Evolutionary conservation across 2,329 filamentous ascomycete genomes (phyloP).

Genomic region (Fusarium mundagurra): DNA sequence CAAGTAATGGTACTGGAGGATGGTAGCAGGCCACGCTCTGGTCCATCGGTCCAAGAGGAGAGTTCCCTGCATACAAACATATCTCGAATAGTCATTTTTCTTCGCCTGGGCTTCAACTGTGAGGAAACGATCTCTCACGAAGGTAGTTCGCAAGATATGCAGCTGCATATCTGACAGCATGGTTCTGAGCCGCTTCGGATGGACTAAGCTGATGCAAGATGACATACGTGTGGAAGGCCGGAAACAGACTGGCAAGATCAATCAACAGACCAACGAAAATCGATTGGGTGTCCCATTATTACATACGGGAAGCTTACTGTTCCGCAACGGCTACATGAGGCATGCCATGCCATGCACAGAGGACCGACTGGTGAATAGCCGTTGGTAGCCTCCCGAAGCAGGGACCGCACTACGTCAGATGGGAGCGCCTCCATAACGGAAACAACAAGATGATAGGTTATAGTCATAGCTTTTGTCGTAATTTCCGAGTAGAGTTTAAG

Average conservation of each 20-base stretch:
- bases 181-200: background rate
- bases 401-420: background rate
- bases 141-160: background rate
- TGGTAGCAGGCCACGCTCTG: background rate
- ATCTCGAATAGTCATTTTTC: background rate
- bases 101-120: background rate
- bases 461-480: background rate
- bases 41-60: background rate
- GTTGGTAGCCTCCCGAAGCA: conserved; percentile 14
- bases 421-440: background rate
- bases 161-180: background rate
- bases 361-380: conserved; percentile 10
- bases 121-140: background rate
- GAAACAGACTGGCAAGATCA: background rate
- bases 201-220: conserved; percentile 15
- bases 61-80: background rate
- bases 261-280: background rate
- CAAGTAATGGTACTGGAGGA: background rate
- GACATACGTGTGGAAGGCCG: background rate
- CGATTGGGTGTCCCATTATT: background rate
- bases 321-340: conserved; percentile 6
- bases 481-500: conserved; percentile 4
- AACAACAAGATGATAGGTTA: background rate
- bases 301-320: conserved; percentile 11
- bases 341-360: background rate